These are phyloP conservation scores for Sphagnum magellanicum DNA, from an alignment of 228 moss, liverwort and hornwort genomes.

Conservation along the genomic window DNA sequence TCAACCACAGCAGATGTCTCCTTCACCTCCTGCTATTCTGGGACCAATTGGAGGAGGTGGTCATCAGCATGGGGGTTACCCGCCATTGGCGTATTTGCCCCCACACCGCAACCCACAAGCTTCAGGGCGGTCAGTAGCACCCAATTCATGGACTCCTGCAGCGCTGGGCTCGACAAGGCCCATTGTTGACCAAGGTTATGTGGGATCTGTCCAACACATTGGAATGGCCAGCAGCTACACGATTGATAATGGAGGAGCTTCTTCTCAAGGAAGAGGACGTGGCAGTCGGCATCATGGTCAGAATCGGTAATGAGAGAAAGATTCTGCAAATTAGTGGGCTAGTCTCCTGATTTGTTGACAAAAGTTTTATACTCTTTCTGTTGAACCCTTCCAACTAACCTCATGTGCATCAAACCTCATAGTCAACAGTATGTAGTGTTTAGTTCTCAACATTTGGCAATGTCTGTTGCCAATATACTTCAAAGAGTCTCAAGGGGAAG, in stretches of 20 bases:
- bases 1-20: conserved; percentile 35
- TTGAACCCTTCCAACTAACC: no score
- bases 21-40: conserved; percentile 62
- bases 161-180: conserved; percentile 35
- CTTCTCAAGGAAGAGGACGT: conserved; percentile 61
- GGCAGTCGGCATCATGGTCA: conserved; percentile 51
- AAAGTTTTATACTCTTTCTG: no score
- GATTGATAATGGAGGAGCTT: conserved; percentile 41
- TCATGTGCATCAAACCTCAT: no score
- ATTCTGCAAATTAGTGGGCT: no score
- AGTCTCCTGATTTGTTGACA: no score
- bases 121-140: conserved; percentile 24
- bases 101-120: conserved; percentile 24
- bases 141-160: conserved; percentile 49
- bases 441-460: no score
- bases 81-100: conserved; percentile 14
- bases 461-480: no score
- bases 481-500: no score
- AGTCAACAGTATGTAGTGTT: no score
- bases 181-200: conserved; percentile 34
- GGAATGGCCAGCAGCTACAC: conserved; percentile 51
- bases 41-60: conserved; percentile 36
- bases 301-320: conserved; percentile 28
- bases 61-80: conserved; percentile 34
- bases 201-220: conserved; percentile 46